Conservation (phyloP, 306 rosid genomes). For the Castanea mollissima region DNA sequence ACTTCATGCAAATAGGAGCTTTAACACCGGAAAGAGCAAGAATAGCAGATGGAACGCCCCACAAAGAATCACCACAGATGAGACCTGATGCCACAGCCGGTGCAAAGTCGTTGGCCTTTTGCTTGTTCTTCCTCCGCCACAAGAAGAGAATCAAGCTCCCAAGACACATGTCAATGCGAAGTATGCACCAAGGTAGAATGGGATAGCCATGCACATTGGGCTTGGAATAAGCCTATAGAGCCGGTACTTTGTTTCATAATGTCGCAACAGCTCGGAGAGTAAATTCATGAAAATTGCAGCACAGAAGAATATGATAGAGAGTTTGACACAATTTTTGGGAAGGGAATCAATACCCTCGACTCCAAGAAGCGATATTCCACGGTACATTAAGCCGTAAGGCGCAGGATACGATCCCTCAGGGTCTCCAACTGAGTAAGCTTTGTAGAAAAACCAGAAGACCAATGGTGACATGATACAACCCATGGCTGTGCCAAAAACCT, state of each 20-base stretch:
- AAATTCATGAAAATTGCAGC: constrained; percentile 32
- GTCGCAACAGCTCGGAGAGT: constrained; percentile 33
- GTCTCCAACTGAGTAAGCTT: constrained; percentile 58
- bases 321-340: constrained; percentile 57
- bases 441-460: constrained; percentile 66
- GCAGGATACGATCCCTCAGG: constrained; percentile 65
- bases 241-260: constrained; percentile 35
- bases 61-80: constrained; percentile 71
- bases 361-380: constrained; percentile 72
- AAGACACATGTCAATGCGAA: constrained; percentile 73
- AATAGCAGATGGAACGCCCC: constrained; percentile 71
- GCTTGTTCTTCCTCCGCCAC: constrained; percentile 45
- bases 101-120: constrained; percentile 39
- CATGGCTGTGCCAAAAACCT: constrained; percentile 58
- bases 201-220: constrained; percentile 73
- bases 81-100: constrained; percentile 73
- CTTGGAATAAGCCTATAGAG: constrained; percentile 46
- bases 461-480: constrained; percentile 56
- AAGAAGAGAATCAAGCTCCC: constrained; percentile 61
- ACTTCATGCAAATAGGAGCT: constrained; percentile 78
- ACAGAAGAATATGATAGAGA: constrained; percentile 39
- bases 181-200: constrained; percentile 66
- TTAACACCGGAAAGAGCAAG: constrained; percentile 43
- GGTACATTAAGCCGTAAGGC: constrained; percentile 57
- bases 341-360: constrained; percentile 65